These are phyloP conservation scores for Aspergillus oerlinghausenensis DNA, from an alignment of 2,329 filamentous ascomycete species.

Conservation along the genomic window DNA sequence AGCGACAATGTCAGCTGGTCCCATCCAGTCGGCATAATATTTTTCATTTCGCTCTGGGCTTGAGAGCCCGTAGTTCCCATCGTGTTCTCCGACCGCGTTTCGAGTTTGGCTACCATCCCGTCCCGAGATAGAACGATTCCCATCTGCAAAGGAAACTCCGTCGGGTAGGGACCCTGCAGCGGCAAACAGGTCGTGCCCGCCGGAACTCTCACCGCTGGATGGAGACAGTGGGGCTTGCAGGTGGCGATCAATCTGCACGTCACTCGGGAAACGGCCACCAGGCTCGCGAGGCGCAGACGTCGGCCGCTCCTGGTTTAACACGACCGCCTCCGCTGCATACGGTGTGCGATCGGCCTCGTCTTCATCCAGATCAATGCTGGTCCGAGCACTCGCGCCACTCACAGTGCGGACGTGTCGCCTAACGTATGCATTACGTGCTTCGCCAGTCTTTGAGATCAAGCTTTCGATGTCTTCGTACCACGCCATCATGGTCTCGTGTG, in stretches of 20 bases:
- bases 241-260: constrained; percentile 81
- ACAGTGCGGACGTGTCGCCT: constrained; percentile 73
- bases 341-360: constrained; percentile 63
- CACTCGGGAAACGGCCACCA: constrained; percentile 95
- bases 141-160: constrained; percentile 30
- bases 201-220: constrained; percentile 75
- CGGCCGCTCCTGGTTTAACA: constrained; percentile 35
- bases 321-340: constrained; percentile 55
- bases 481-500: constrained; percentile 90
- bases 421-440: constrained; percentile 84
- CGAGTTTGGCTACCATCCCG: constrained; percentile 13
- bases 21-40: constrained; percentile 53
- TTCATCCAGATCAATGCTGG: constrained; percentile 75
- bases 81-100: constrained; percentile 6
- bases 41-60: constrained; percentile 30
- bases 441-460: constrained; percentile 80
- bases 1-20: constrained; percentile 32
- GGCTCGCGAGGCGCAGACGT: constrained; percentile 59
- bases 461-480: constrained; percentile 93
- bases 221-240: constrained; percentile 75
- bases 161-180: constrained; percentile 55
- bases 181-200: constrained; percentile 58
- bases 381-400: constrained; percentile 58
- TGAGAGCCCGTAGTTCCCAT: constrained; percentile 6
- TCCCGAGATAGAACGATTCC: constrained; percentile 30